Conservation (phyloP, 208 protist genomes). For the Crithidia acanthocephali region DNA sequence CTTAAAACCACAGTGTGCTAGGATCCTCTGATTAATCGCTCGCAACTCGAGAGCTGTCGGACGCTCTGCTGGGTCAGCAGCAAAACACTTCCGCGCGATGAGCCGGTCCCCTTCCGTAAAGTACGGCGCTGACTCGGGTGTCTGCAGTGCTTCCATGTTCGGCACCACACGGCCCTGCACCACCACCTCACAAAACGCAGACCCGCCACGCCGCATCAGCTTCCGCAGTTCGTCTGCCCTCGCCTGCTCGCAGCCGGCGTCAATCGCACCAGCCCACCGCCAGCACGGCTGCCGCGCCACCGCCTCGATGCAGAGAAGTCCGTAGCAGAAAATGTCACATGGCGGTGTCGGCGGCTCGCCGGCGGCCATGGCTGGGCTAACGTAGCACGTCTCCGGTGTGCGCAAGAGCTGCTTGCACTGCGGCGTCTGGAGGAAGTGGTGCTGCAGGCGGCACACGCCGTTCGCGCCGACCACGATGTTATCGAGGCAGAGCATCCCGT, state of each 20-base stretch:
- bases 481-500: conserved; percentile 65
- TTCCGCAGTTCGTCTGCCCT: neutral
- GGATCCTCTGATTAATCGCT: neutral
- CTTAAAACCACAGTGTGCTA: conserved; percentile 3
- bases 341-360: conserved; percentile 40
- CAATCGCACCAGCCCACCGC: conserved; percentile 25
- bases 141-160: neutral
- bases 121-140: neutral
- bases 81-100: neutral
- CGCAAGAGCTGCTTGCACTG: conserved; percentile 25
- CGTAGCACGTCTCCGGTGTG: conserved; percentile 41
- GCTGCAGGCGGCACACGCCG: conserved; percentile 66
- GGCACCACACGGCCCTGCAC: conserved; percentile 1
- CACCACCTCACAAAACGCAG: neutral
- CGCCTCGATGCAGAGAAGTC: conserved; percentile 58
- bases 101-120: neutral
- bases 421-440: conserved; percentile 41
- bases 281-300: conserved; percentile 32
- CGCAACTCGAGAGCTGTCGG: conserved; percentile 13
- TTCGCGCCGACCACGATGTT: conserved; percentile 68
- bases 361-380: conserved; percentile 61
- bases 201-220: neutral
- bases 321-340: conserved; percentile 76
- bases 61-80: conserved; percentile 4
- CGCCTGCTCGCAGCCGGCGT: neutral